Evolutionary conservation across 176 grass and related monocot species (phyloP), one percentile per base, ranked within the genome.

Genomic region (Tillandsia leiboldiana): DNA sequence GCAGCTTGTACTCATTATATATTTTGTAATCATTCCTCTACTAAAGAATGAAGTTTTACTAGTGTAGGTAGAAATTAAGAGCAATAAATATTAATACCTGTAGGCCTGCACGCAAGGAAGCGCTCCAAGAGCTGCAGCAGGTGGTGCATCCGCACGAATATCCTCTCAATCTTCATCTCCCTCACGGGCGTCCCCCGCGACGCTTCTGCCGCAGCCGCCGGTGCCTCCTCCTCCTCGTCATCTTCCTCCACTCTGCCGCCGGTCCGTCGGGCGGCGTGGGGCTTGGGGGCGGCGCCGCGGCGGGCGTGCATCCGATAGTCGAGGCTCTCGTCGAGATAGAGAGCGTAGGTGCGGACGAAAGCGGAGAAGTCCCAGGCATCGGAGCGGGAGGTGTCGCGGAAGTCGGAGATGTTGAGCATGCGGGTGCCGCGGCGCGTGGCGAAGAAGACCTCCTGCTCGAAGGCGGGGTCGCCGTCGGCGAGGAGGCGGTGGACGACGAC

Each of bases 401-500:
- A 96, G 14, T 72, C 70, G 14, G 87, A 67, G 84, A 96, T 67
- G 77, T 96, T 81, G 63, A 96, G 87, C 56, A 85, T 63, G 64
- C 84, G 79, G 53, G 73, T 78, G 17, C 87, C 84, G 4, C 87
- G 51, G 23, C 67, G 72, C 22, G 82, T 81, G 51, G 84, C 75
- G 66, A 81, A 84, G 81, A 85, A 87, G 33, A 96, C 73, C 84
- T 96, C 91, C 67, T 79, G 70, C 81, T 96, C 84, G 75, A 83
- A 84, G 22, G 78, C 50, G 12, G 66, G 63, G 47, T 88, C 87
- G 15, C 84, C 94, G 72, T 86, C 84, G 48, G 73, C 48, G 66
- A 99, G 84, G 74, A 99, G 90, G 65, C 94, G 90, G 78, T 90
- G 94, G 51, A 93, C 68, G 64, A 99, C 76, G 74, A 69, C 77